phyloP scores from a whole-genome alignment of 805 yeast species.

The Candida dajiaensis region DNA sequence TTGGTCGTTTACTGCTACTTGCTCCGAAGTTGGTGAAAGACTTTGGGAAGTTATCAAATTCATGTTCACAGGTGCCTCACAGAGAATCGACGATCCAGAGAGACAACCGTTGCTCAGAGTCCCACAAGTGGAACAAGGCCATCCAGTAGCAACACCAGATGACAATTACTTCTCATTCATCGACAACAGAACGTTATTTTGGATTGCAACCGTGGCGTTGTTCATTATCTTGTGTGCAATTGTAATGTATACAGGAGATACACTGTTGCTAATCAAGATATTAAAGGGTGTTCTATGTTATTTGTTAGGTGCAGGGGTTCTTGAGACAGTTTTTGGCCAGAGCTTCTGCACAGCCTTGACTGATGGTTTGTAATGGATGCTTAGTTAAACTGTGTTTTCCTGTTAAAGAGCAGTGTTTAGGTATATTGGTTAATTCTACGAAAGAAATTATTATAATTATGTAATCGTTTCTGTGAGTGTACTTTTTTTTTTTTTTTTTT shows the following conservation, averaged over 20 bases:
- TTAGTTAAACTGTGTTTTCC: background rate
- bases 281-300: conserved; percentile 18
- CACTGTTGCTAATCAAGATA: conserved; percentile 10
- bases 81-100: conserved; percentile 8
- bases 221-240: conserved; percentile 4
- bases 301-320: conserved; percentile 8
- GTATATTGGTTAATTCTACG: too few species aligned
- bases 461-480: conserved; percentile 5
- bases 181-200: conserved; percentile 2
- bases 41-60: background rate
- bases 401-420: background rate
- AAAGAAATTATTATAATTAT: background rate
- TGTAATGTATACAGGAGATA: conserved; percentile 15
- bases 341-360: conserved; percentile 14
- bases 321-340: conserved; percentile 11
- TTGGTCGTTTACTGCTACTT: background rate
- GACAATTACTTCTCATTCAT: conserved; percentile 1
- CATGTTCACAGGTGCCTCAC: background rate
- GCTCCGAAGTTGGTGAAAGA: background rate
- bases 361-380: background rate
- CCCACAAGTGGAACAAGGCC: background rate
- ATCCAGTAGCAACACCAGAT: background rate
- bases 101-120: conserved; percentile 9
- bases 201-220: conserved; percentile 1
- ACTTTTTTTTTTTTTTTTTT: background rate